These are phyloP conservation scores for Colletotrichum lentis DNA, from an alignment of 2,329 filamentous ascomycete species.

Conservation along the genomic window DNA sequence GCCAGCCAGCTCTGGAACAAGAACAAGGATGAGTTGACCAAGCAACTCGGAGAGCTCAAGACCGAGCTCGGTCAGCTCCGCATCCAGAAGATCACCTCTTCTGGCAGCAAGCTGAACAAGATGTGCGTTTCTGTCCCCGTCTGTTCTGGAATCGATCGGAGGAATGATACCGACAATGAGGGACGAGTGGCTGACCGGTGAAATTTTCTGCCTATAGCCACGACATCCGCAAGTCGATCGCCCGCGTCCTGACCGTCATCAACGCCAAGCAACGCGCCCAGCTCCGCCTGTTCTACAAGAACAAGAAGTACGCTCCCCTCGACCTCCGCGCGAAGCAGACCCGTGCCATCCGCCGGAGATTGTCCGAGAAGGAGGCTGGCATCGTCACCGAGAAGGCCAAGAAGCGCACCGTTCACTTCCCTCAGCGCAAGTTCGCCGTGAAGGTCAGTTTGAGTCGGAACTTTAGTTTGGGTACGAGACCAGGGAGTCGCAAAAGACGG, in stretches of 20 bases:
- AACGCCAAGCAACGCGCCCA: slow-evolving; percentile 99
- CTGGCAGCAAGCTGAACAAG: slow-evolving; percentile 94
- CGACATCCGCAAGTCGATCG: slow-evolving; percentile 99
- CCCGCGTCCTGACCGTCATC: slow-evolving; percentile 98
- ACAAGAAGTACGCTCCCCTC: slow-evolving; percentile 99
- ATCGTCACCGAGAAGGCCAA: slow-evolving; percentile 91
- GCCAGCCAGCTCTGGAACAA: slow-evolving; percentile 97
- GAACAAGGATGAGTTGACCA: slow-evolving; percentile 97
- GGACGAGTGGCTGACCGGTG: slow-evolving; percentile 30
- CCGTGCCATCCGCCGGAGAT: slow-evolving; percentile 93
- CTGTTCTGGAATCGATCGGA: slow-evolving; percentile 24
- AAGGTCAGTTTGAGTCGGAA: slow-evolving; percentile 70
- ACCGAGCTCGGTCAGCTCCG: slow-evolving; percentile 94
- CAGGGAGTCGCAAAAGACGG: neutral
- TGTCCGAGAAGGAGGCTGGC: slow-evolving; percentile 89
- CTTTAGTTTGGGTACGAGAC: no score
- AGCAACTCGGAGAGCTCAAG: slow-evolving; percentile 95
- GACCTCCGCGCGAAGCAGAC: slow-evolving; percentile 99
- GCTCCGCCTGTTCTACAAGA: slow-evolving; percentile 99
- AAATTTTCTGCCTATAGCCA: slow-evolving; percentile 66
- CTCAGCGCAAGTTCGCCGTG: slow-evolving; percentile 97
- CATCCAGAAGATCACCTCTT: slow-evolving; percentile 98
- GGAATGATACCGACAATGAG: slow-evolving; percentile 27
- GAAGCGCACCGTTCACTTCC: slow-evolving; percentile 97
- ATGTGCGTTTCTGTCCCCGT: slow-evolving; percentile 71